These are phyloP conservation scores for Isoetes taiwanensis DNA, from an alignment of 75 land plant genomes.

Conservation along the genomic window DNA sequence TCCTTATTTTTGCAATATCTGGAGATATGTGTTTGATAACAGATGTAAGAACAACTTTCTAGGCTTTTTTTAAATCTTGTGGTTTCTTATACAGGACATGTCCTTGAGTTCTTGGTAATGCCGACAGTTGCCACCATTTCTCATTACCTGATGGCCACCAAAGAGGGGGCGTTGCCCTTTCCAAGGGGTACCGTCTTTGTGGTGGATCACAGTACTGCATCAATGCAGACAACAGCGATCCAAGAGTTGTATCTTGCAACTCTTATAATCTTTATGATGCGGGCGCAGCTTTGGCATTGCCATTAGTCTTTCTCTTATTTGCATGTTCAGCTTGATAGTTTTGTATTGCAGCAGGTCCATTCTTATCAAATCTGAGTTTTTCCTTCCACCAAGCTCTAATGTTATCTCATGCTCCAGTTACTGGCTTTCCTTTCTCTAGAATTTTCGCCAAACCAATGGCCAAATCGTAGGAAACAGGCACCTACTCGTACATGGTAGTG, in stretches of 20 bases:
- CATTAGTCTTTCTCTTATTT: neutral
- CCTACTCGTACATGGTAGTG: too few species aligned
- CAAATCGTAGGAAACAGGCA: too few species aligned
- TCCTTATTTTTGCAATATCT: slow-evolving; percentile 16
- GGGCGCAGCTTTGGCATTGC: neutral
- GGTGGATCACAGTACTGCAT: slow-evolving; percentile 29
- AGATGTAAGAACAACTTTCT: slow-evolving; percentile 21
- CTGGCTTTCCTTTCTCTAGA: slow-evolving; percentile 25
- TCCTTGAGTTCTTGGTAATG: slow-evolving; percentile 8
- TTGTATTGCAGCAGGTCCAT: slow-evolving; percentile 19
- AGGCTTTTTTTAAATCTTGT: slow-evolving; percentile 23
- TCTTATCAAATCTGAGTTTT: slow-evolving; percentile 21
- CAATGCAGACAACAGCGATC: slow-evolving; percentile 23
- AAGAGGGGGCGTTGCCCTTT: slow-evolving; percentile 19
- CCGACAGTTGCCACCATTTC: slow-evolving; percentile 17
- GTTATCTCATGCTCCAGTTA: slow-evolving; percentile 19
- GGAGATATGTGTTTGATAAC: slow-evolving; percentile 23
- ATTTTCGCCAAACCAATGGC: too few species aligned
- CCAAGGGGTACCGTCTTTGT: slow-evolving; percentile 21
- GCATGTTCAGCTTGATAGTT: slow-evolving; percentile 14
- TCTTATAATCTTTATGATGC: slow-evolving; percentile 13
- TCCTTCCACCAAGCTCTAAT: slow-evolving; percentile 28
- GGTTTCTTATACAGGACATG: slow-evolving; percentile 26
- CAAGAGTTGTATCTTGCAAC: slow-evolving; percentile 23
- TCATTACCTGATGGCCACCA: slow-evolving; percentile 26